Evolutionary conservation across 257 asterid genomes (phyloP).

Genomic region (Catharanthus roseus): DNA sequence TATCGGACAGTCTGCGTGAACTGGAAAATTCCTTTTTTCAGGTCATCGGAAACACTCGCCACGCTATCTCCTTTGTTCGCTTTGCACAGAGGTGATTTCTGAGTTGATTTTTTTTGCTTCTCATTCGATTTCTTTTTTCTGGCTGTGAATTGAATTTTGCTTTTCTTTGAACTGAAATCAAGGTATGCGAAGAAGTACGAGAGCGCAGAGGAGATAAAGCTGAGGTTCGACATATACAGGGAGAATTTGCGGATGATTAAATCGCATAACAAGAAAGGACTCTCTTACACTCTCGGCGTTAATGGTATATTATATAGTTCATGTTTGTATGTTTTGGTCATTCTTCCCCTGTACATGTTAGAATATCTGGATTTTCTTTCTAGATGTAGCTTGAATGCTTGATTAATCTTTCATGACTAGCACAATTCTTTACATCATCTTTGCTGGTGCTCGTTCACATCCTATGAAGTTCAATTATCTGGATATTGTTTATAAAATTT

Average conservation of each 20-base stretch:
- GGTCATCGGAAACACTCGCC: conserved; percentile 59
- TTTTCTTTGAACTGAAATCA: neutral
- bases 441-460: neutral
- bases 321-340: neutral
- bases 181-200: conserved; percentile 76
- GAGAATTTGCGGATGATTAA: conserved; percentile 63
- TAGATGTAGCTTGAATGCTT: neutral
- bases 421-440: neutral
- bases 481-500: neutral
- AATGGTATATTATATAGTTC: conserved; percentile 39
- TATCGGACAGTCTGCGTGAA: conserved; percentile 53
- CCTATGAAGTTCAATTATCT: neutral
- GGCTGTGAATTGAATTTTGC: neutral
- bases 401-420: neutral
- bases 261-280: conserved; percentile 83
- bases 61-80: conserved; percentile 74
- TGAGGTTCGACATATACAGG: conserved; percentile 58
- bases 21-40: conserved; percentile 50
- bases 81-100: conserved; percentile 62
- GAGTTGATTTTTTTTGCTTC: neutral
- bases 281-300: conserved; percentile 68
- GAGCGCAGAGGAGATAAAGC: conserved; percentile 59
- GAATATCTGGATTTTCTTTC: neutral
- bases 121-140: neutral
- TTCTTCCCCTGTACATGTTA: neutral